Percentiles rank a stretch among this genome's conserved stretches.
phyloP scores from a whole-genome alignment of 176 grass and related monocot species.

The Chloris gayana region DNA sequence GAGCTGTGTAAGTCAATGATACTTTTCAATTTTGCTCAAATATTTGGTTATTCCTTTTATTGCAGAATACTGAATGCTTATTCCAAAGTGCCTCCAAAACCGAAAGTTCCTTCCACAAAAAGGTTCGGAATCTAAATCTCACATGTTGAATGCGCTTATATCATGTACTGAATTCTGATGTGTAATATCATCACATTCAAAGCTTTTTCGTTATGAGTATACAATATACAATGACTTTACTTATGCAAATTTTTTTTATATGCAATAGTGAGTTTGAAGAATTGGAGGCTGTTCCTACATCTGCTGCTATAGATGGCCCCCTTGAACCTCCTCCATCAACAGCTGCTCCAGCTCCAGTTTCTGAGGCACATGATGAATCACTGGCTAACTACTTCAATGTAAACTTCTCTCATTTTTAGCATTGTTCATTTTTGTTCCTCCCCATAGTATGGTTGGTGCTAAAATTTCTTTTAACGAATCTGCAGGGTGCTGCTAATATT shows the following conservation, averaged over 20 bases:
- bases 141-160: no score
- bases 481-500: slow-evolving; percentile 55
- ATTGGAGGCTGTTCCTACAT: slow-evolving; percentile 73
- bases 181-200: neutral
- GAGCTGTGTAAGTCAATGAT: neutral
- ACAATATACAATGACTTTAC: neutral
- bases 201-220: neutral
- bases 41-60: slow-evolving; percentile 7
- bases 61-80: no score
- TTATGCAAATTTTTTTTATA: slow-evolving; percentile 6
- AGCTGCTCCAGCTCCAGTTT: slow-evolving; percentile 25
- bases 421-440: neutral
- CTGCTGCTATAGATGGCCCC: slow-evolving; percentile 72
- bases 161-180: no score
- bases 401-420: slow-evolving; percentile 32
- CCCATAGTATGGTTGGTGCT: neutral
- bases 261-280: slow-evolving; percentile 74
- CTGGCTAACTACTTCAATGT: slow-evolving; percentile 65
- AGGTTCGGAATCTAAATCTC: no score
- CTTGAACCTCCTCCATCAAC: slow-evolving; percentile 59
- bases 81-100: no score
- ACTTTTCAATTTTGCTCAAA: neutral
- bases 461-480: slow-evolving; percentile 26
- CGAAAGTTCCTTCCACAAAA: no score
- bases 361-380: slow-evolving; percentile 61